phyloP scores from a whole-genome alignment of 495 filamentous ascomycete genomes.

The Filosporella fistucella region DNA sequence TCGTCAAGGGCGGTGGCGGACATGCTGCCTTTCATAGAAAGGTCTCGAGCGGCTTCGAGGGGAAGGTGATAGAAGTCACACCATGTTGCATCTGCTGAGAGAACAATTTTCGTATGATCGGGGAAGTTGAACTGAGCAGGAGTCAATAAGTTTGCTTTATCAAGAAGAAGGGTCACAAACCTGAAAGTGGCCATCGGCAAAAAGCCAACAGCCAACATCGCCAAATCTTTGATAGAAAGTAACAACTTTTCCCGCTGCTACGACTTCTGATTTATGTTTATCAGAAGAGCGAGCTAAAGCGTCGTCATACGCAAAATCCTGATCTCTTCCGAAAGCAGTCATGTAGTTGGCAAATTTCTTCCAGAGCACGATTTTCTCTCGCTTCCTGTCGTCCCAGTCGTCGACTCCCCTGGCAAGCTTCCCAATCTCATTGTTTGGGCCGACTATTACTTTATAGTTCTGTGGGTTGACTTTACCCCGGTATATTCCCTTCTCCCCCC shows the following conservation, averaged over 20 bases:
- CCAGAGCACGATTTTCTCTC: slow-evolving; percentile 73
- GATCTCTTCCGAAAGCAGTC: slow-evolving; percentile 56
- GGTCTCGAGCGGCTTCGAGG: slow-evolving; percentile 56
- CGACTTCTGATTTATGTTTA: slow-evolving; percentile 41
- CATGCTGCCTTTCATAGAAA: slow-evolving; percentile 58
- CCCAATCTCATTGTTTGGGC: slow-evolving; percentile 46
- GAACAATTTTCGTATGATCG: slow-evolving; percentile 89
- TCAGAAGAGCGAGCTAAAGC: slow-evolving; percentile 38
- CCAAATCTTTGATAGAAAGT: slow-evolving; percentile 88
- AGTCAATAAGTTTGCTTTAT: slow-evolving; percentile 14
- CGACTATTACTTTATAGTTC: slow-evolving; percentile 50
- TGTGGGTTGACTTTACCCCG: slow-evolving; percentile 56
- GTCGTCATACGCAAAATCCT: slow-evolving; percentile 41
- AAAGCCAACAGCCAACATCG: slow-evolving; percentile 85
- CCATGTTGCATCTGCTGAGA: slow-evolving; percentile 70
- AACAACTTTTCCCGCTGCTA: slow-evolving; percentile 58
- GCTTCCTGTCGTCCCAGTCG: slow-evolving; percentile 63
- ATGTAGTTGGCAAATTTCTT: slow-evolving; percentile 95
- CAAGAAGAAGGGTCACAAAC: slow-evolving; percentile 33
- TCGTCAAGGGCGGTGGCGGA: slow-evolving; percentile 61
- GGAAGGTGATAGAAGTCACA: slow-evolving; percentile 84
- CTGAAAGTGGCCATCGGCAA: slow-evolving; percentile 82
- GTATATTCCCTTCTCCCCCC: slow-evolving; percentile 58
- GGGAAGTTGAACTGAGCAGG: slow-evolving; percentile 81
- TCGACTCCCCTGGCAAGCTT: slow-evolving; percentile 47